Evolutionary conservation across 2,329 filamentous ascomycete species (phyloP).

Genomic region (Geosmithia morbida): DNA sequence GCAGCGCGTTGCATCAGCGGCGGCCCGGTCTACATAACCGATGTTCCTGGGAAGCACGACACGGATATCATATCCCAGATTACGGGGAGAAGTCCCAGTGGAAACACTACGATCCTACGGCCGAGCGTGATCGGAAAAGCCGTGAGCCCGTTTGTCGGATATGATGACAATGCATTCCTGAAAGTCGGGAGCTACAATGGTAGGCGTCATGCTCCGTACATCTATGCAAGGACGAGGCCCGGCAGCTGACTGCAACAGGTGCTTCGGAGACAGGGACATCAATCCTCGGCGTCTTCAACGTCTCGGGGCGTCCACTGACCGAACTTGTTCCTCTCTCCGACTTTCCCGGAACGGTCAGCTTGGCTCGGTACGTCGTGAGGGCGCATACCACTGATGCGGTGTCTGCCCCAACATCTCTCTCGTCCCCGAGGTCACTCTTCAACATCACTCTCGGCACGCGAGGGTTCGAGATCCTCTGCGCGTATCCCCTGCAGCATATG

Average conservation of each 20-base stretch:
- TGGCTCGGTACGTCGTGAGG: conserved; percentile 53
- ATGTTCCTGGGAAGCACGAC: conserved; percentile 72
- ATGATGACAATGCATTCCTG: conserved; percentile 58
- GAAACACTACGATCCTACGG: conserved; percentile 66
- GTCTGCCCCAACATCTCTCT: conserved; percentile 31
- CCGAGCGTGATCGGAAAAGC: conserved; percentile 62
- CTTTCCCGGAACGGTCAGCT: conserved; percentile 55
- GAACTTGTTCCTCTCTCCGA: conserved; percentile 56
- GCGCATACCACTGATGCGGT: conserved; percentile 55
- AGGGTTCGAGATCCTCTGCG: conserved; percentile 72
- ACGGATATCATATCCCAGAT: conserved; percentile 64
- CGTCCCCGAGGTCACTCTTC: conserved; percentile 32
- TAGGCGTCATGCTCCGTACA: conserved; percentile 8
- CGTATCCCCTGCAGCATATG: conserved; percentile 51
- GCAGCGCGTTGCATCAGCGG: conserved; percentile 82
- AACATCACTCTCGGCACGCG: conserved; percentile 50
- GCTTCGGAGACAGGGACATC: conserved; percentile 51
- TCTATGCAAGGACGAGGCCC: neutral
- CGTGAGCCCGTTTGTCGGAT: conserved; percentile 59
- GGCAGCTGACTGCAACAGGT: conserved; percentile 14
- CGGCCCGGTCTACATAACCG: conserved; percentile 89
- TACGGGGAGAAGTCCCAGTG: conserved; percentile 57
- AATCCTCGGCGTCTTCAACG: conserved; percentile 77
- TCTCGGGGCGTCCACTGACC: conserved; percentile 43
- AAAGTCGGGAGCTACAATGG: conserved; percentile 72